Evolutionary conservation across 176 grass and related monocot genomes (phyloP), one percentile per base, ranked within the genome.

Genomic region (Musa schizocarpa): DNA sequence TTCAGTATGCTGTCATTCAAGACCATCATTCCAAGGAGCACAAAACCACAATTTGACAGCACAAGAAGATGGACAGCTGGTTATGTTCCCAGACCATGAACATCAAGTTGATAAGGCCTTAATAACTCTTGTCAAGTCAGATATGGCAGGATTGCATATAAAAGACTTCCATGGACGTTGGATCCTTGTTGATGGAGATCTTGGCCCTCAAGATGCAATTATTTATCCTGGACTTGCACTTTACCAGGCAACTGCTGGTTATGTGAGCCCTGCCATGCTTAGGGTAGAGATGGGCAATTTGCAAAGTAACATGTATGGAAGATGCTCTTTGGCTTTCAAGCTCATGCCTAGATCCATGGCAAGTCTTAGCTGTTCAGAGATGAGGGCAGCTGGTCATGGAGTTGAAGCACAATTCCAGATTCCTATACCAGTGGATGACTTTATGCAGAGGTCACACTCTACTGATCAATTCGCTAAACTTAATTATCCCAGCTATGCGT

Each of bases 211-310:
- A 16, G 92, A 96, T 74, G 77, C 86, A 54, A 68, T 96, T 52
- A 67, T 92, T 19, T 96, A 89, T 81, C 82, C 89, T 65, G 92
- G 92, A 59, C 86, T 96, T 81, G 87, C 87, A 0, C 89, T 96
- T 87, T 86, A 96, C 78, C 89, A 82, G 69, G 85, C 80, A 75
- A 96, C 92, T 65, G 87, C 92, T 79, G 89, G 89, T 57, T 87
- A 92, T 86, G 84, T 96, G 54, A 87, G 57, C 19, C 85, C 89
- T 26, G 87, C 92, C 43, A 83, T 89, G 50, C 56, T 86, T 64
- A 92, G 77, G 76, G 92, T 81, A 1, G 85, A 89, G 48, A 65
- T 86, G 62, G 81, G 53, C 13, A 81, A 78, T 78, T 76, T 80
- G 58, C 83, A 82, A 29, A 77, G 57, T 81, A 86, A 81, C 82